These are phyloP conservation scores for Chamaecyparis obtusa DNA, from an alignment of 75 land plant genomes.

Conservation along the genomic window DNA sequence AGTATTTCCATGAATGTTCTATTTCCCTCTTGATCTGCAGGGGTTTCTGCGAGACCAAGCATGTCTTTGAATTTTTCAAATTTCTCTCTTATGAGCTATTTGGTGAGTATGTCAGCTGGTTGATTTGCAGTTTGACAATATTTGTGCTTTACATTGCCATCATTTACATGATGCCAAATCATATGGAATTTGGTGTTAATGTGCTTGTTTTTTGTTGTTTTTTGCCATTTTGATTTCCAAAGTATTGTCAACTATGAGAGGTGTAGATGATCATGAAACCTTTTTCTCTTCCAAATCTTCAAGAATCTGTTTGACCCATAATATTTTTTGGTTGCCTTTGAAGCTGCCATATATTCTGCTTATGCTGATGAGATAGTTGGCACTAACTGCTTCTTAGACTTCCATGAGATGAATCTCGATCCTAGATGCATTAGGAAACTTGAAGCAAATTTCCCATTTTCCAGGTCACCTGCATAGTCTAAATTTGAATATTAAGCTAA, in stretches of 20 bases:
- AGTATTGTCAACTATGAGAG: neutral
- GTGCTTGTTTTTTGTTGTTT: neutral
- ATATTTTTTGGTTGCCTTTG: too few species aligned
- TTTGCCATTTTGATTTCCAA: neutral
- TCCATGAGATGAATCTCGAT: neutral
- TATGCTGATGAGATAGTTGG: neutral
- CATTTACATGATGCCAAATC: neutral
- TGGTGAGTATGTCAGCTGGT: neutral
- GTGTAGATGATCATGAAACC: neutral
- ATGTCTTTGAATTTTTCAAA: neutral
- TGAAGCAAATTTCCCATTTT: neutral
- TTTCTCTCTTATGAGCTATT: neutral
- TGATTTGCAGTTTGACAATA: neutral
- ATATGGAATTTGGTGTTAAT: neutral
- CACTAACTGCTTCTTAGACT: neutral
- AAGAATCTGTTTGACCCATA: too few species aligned
- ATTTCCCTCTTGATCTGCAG: neutral
- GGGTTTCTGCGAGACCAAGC: neutral
- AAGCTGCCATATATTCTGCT: too few species aligned
- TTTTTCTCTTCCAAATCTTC: neutral
- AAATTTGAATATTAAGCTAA: neutral
- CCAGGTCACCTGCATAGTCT: neutral
- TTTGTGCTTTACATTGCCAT: neutral
- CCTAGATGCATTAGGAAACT: neutral
- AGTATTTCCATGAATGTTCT: neutral